Conservation (phyloP, 2,329 filamentous ascomycete genomes). For the Triangularia setosa region DNA sequence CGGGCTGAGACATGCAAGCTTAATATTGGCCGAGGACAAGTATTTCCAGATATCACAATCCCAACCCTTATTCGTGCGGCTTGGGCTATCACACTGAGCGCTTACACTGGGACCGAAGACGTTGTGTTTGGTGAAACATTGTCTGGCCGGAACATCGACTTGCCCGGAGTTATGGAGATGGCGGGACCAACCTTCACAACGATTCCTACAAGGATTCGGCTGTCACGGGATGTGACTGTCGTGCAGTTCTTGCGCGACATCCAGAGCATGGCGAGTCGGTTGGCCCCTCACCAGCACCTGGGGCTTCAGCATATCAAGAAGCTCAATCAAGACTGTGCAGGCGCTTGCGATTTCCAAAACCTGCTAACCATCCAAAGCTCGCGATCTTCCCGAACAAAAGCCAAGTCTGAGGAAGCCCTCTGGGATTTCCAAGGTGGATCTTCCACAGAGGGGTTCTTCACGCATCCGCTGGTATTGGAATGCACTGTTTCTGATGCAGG, state of each 20-base stretch:
- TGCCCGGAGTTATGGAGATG: slow-evolving; percentile 25
- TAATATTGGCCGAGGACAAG: slow-evolving; percentile 10
- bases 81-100: slow-evolving; percentile 36
- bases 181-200: slow-evolving; percentile 27
- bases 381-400: not conserved
- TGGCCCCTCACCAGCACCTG: slow-evolving; percentile 22
- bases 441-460: slow-evolving; percentile 24
- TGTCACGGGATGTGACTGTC: slow-evolving; percentile 6
- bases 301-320: slow-evolving; percentile 25
- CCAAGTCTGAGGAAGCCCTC: not conserved
- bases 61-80: slow-evolving; percentile 34
- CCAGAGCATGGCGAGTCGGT: slow-evolving; percentile 16
- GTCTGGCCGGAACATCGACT: slow-evolving; percentile 26
- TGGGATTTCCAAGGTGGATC: slow-evolving; percentile 25
- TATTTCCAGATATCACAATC: slow-evolving; percentile 19
- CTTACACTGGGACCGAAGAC: slow-evolving; percentile 35
- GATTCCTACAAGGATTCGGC: slow-evolving; percentile 20
- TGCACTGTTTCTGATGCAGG: slow-evolving; percentile 16
- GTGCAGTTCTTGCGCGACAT: slow-evolving; percentile 16
- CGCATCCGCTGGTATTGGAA: slow-evolving; percentile 25
- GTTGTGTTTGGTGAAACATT: slow-evolving; percentile 37
- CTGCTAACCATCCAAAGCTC: slow-evolving; percentile 22
- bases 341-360: slow-evolving; percentile 24
- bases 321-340: slow-evolving; percentile 20
- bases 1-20: slow-evolving; percentile 14